Conservation (phyloP, 78 protist species). For the Cyanophora paradoxa region DNA sequence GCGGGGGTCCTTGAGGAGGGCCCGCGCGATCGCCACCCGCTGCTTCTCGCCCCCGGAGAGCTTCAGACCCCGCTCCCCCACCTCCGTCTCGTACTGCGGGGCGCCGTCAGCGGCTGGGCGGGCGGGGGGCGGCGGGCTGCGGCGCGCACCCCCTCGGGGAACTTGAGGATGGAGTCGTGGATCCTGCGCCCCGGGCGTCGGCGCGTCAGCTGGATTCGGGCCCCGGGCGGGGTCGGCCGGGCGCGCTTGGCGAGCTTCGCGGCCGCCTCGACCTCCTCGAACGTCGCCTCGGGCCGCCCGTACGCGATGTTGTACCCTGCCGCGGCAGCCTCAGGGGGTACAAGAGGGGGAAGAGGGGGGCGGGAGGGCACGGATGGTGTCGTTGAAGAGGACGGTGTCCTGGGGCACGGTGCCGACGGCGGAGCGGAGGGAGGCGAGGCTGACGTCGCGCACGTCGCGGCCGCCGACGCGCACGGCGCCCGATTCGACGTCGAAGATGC, state of each 20-base stretch:
- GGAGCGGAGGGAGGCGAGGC: background rate
- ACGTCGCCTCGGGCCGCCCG: no score
- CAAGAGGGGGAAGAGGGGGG: no score
- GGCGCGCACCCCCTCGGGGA: background rate
- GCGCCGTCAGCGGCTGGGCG: background rate
- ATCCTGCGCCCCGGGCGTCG: no score
- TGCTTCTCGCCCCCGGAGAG: conserved; percentile 84
- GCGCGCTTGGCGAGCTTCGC: no score
- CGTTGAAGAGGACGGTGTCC: conserved; percentile 3
- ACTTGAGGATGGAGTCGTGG: background rate
- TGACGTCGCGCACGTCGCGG: background rate
- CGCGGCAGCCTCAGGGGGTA: no score
- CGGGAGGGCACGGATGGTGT: no score
- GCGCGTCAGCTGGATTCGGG: no score
- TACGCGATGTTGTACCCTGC: background rate
- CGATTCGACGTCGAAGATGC: background rate
- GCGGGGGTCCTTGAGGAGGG: conserved; percentile 35
- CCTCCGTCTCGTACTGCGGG: background rate
- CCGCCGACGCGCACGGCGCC: conserved; percentile 17
- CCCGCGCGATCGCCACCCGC: conserved; percentile 84
- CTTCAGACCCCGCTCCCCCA: conserved; percentile 2
- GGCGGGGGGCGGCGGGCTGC: no score
- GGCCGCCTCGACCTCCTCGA: background rate
- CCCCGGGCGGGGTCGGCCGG: no score
- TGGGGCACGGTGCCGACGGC: background rate